Percentiles rank a stretch among this genome's conserved stretches.
These are phyloP conservation scores for Mangifera indica DNA, from an alignment of 345 rosid species.

Conservation along the genomic window DNA sequence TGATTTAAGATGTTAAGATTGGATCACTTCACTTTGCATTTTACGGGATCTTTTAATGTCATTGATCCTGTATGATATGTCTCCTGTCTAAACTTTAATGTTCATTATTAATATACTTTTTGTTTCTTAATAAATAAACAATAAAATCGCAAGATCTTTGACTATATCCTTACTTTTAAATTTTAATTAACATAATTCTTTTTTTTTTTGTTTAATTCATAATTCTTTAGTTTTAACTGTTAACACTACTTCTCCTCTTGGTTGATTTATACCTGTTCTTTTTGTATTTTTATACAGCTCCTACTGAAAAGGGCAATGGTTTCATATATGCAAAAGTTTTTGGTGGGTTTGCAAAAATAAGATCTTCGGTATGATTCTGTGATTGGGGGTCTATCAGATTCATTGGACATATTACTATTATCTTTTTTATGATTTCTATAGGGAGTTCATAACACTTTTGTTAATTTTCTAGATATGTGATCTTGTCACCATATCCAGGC, in stretches of 20 bases:
- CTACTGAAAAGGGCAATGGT: slow-evolving; percentile 52
- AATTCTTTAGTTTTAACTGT: too few relatives aligned
- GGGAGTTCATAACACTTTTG: slow-evolving; percentile 45
- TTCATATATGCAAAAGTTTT: slow-evolving; percentile 89
- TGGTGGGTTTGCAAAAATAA: slow-evolving; percentile 92
- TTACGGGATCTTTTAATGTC: not conserved
- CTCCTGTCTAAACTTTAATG: too few relatives aligned
- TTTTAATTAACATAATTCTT: slow-evolving; percentile 19
- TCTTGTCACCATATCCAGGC: slow-evolving; percentile 99
- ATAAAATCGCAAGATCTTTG: too few relatives aligned
- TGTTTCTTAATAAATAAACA: too few relatives aligned
- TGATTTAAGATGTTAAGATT: not conserved
- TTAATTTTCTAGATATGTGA: slow-evolving; percentile 95
- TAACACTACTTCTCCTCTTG: not conserved
- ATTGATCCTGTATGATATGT: not conserved
- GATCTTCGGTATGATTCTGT: slow-evolving; percentile 77
- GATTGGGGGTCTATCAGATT: too few relatives aligned
- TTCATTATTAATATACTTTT: too few relatives aligned
- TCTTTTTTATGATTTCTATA: slow-evolving; percentile 11
- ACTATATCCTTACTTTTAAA: not conserved
- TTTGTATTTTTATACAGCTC: slow-evolving; percentile 43
- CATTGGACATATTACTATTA: slow-evolving; percentile 14
- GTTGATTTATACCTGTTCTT: slow-evolving; percentile 13
- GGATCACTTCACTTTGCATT: slow-evolving; percentile 7
- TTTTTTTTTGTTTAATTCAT: not conserved